These are phyloP conservation scores for Pholiota adiposa DNA, from an alignment of 1,284 basidiomycete genomes.

Conservation along the genomic window DNA sequence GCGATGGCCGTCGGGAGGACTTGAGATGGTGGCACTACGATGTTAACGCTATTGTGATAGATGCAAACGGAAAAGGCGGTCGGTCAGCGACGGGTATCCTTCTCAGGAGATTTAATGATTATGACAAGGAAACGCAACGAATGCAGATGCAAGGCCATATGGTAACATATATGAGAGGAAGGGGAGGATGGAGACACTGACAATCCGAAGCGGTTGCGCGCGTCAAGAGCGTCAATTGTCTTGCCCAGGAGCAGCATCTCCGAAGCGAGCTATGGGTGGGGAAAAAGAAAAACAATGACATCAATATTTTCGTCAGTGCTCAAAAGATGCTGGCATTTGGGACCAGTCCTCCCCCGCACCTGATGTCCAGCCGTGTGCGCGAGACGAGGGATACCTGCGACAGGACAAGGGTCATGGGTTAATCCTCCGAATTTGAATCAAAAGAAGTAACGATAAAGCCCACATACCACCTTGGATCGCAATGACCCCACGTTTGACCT, in stretches of 20 bases:
- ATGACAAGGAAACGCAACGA: neutral
- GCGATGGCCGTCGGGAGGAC: slow-evolving; percentile 68
- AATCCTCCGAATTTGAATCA: slow-evolving; percentile 12
- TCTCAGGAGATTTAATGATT: neutral
- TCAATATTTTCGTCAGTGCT: too few relatives aligned
- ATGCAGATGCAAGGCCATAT: neutral
- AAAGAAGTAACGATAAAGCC: neutral
- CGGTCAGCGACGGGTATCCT: neutral
- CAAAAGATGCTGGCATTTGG: too few relatives aligned
- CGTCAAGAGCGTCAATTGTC: slow-evolving; percentile 68
- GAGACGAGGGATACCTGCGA: slow-evolving; percentile 65
- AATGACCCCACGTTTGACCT: slow-evolving; percentile 81
- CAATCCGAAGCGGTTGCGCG: slow-evolving; percentile 76
- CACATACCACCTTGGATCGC: slow-evolving; percentile 74
- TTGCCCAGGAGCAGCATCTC: slow-evolving; percentile 80
- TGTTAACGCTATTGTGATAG: slow-evolving; percentile 58
- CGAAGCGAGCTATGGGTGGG: slow-evolving; percentile 62
- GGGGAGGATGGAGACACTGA: slow-evolving; percentile 40
- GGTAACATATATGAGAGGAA: neutral
- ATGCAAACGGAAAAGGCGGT: neutral
- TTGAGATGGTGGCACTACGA: slow-evolving; percentile 59
- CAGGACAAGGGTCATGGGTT: neutral
- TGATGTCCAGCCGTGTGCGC: slow-evolving; percentile 69
- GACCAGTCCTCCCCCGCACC: too few relatives aligned
- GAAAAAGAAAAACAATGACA: slow-evolving; percentile 10